These are phyloP conservation scores for Eucalyptus viminalis DNA, from an alignment of 345 rosid species.

Conservation along the genomic window DNA sequence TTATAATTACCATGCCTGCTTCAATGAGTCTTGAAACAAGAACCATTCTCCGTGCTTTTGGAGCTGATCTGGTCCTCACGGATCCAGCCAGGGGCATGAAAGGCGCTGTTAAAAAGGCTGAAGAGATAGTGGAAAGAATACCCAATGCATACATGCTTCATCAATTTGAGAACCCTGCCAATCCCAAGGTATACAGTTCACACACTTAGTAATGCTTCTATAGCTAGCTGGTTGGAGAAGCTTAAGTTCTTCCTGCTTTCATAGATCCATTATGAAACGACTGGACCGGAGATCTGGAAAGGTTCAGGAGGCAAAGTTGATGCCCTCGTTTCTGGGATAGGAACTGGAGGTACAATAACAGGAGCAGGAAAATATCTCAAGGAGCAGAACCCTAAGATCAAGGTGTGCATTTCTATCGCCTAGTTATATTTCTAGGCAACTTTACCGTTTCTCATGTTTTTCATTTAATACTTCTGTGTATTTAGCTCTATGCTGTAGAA, in stretches of 20 bases:
- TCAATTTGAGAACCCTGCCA: conserved; percentile 66
- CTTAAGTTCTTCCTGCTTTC: neutral
- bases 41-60: conserved; percentile 64
- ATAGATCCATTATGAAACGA: conserved; percentile 53
- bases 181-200: conserved; percentile 40
- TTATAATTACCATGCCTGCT: conserved; percentile 63
- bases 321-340: conserved; percentile 50
- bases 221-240: neutral
- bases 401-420: conserved; percentile 14
- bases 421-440: neutral
- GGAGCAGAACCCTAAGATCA: conserved; percentile 54
- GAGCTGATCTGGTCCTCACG: conserved; percentile 67
- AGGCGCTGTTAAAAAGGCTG: conserved; percentile 62
- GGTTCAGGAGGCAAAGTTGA: conserved; percentile 47
- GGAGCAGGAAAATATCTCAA: conserved; percentile 54
- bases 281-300: conserved; percentile 61
- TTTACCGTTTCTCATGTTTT: neutral
- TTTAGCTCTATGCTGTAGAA: conserved; percentile 42
- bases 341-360: conserved; percentile 58
- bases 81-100: conserved; percentile 56
- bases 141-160: conserved; percentile 52
- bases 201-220: neutral
- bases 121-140: conserved; percentile 48
- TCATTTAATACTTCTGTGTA: neutral
- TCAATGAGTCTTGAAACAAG: conserved; percentile 72